Evolutionary conservation across 306 rosid genomes (phyloP), one percentile per base, ranked within the genome.

Genomic region (Carpinus fangiana): DNA sequence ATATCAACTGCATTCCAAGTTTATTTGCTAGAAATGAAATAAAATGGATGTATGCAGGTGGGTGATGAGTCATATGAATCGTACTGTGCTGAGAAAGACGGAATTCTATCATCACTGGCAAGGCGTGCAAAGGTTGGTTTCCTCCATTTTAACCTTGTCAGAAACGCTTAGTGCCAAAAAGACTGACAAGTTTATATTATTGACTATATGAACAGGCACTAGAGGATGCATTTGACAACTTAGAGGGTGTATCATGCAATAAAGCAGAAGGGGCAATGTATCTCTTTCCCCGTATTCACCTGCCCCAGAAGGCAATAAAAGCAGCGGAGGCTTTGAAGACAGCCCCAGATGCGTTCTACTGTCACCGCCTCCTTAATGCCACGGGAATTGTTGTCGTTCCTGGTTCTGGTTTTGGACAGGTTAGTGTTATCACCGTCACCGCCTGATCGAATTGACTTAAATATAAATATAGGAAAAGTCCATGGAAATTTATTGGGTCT

Each of bases 351-450:
- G 89, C 89, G 8, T 92, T 92, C 85, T 94, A 94, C 60, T 90
- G 97, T 50, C 83, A 73, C 48, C 85, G 78, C 51, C 89, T 94
- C 73, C 96, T 92, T 70, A 86, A 92, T 72, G 91, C 96, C 68
- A 92, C 98, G 0, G 98, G 98, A 76, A 80, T 94, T 8, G 96
- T 94, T 4, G 85, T 90, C 61, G 98, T 94, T 65, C 97, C 97
- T 61, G 97, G 97, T 83, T 94, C 96, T 67, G 97, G 97, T 78
- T 94, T 94, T 13, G 90, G 98, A 77, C 98, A 94, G 93, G 98
- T 92, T 84, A 61, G 91, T 82, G 67, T 55, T 17, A 62, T 48
- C 3, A 26, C 6, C n/a, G n/a, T 45, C 26, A 23, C 26, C 26
- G 26, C 26, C 26, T 23, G 26, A 23, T 23, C 1, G 26, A 23